Evolutionary conservation across 129 eudicot species (phyloP).

Genomic region (Flaveria trinervia): DNA sequence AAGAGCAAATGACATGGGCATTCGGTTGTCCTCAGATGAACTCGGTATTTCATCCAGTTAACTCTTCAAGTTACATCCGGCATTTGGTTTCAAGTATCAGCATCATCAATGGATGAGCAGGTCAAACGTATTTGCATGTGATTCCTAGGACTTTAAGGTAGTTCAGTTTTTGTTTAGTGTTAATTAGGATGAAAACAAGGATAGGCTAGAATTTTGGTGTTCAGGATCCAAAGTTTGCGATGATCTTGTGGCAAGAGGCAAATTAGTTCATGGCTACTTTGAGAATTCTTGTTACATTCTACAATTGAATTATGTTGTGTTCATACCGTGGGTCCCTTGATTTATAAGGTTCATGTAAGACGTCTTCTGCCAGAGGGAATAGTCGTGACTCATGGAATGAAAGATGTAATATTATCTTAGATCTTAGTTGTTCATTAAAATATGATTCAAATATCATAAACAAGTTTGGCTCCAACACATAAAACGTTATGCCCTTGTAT

Average conservation of each 20-base stretch:
- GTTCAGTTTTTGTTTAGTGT: background rate
- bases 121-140: slow-evolving; percentile 7
- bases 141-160: slow-evolving; percentile 16
- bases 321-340: no score
- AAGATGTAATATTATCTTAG: no score
- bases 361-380: no score
- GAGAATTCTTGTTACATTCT: background rate
- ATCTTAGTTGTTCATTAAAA: no score
- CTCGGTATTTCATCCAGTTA: slow-evolving; percentile 21
- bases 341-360: no score
- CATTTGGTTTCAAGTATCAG: background rate
- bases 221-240: background rate
- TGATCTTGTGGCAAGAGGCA: background rate
- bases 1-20: slow-evolving; percentile 27
- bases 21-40: slow-evolving; percentile 5
- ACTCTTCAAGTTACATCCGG: background rate
- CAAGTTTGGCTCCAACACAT: no score
- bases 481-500: no score
- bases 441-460: no score
- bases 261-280: background rate
- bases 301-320: background rate
- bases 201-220: background rate
- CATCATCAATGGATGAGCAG: slow-evolving; percentile 1
- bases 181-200: background rate
- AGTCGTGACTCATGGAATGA: no score